Evolutionary conservation across 78 protist species (phyloP), one percentile per base, ranked within the genome.

Genomic region (Mantamonas sphyraenae): DNA sequence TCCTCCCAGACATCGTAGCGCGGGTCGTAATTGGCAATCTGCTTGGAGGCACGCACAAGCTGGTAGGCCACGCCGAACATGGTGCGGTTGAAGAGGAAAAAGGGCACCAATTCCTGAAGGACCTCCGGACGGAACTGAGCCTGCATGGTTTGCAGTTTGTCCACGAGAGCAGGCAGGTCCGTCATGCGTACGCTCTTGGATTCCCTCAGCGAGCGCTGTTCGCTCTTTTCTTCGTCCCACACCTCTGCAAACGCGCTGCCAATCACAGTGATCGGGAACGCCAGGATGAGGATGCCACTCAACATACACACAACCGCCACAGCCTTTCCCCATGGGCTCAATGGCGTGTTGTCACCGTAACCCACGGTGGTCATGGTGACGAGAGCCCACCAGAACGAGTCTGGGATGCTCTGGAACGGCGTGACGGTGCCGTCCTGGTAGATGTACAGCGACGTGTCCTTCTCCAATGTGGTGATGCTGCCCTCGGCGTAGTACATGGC

Each of bases 301-400:
- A 77, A 7, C 82, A 77, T 68, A 8, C 76, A 57, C 12, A 55
- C n/a, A 8, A 67, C 14, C 35, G 73, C 73, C 0, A 76, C 73
- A 58, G 66, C 19, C 56, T 64, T 24, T 9, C 81, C 81, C 51
- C 20, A 22, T 14, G 56, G 24, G 20, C 74, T 66, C 10, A 40
- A 7, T 31, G 81, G 81, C 53, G 12, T 19, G 35, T 22, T 39
- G 43, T 74, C 79, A 28, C 81, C 81, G 35, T 76, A 76, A 10
- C 81, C 81, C 17, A 67, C 75, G 9, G 81, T 76, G 53, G 81
- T 68, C 7, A 76, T 28, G n/a, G 81, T 76, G 26, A 76, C 73
- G n/a, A 76, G 34, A 12, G 68, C 60, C 78, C 78, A 73, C 78
- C 78, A 73, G 64, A 73, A 56, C 19, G 61, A 30, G 26, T 24